phyloP scores from a whole-genome alignment of 2,329 filamentous ascomycete genomes.

The Helotiales sp. region DNA sequence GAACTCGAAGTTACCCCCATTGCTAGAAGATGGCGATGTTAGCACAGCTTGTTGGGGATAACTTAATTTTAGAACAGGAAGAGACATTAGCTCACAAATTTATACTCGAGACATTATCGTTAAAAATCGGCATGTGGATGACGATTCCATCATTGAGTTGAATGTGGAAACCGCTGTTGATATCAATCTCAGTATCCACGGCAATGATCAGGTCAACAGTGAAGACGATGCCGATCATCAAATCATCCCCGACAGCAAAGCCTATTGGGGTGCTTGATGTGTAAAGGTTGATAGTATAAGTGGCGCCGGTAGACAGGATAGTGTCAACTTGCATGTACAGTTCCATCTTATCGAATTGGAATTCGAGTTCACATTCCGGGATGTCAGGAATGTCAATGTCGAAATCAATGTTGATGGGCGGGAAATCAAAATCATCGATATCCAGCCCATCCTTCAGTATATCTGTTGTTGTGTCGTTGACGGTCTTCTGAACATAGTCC shows the following conservation, averaged over 20 bases:
- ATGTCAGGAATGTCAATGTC: slow-evolving; percentile 51
- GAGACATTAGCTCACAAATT: slow-evolving; percentile 50
- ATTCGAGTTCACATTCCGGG: slow-evolving; percentile 49
- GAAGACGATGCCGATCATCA: slow-evolving; percentile 54
- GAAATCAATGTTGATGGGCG: slow-evolving; percentile 50
- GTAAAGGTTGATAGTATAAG: slow-evolving; percentile 56
- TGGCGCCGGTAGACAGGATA: slow-evolving; percentile 47
- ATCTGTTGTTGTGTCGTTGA: background rate
- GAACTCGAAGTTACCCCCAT: slow-evolving; percentile 60
- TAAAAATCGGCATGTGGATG: slow-evolving; percentile 57
- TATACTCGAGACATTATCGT: slow-evolving; percentile 53
- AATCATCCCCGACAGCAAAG: slow-evolving; percentile 45
- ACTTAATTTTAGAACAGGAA: background rate
- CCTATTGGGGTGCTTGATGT: slow-evolving; percentile 52
- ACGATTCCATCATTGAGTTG: slow-evolving; percentile 55
- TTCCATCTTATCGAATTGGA: slow-evolving; percentile 57
- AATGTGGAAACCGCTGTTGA: slow-evolving; percentile 61
- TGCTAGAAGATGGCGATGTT: slow-evolving; percentile 42
- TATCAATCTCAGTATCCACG: slow-evolving; percentile 52
- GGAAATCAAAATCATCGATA: slow-evolving; percentile 41
- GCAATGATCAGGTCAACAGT: slow-evolving; percentile 57
- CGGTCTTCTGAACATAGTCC: slow-evolving; percentile 28
- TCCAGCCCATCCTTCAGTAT: slow-evolving; percentile 39
- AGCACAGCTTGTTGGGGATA: background rate
- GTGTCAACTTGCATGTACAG: slow-evolving; percentile 56